A percentile compares a stretch with the other conserved stretches of the same genome.
These are phyloP conservation scores for Avena atlantica DNA, from an alignment of 176 grass and related monocot species.

Conservation along the genomic window DNA sequence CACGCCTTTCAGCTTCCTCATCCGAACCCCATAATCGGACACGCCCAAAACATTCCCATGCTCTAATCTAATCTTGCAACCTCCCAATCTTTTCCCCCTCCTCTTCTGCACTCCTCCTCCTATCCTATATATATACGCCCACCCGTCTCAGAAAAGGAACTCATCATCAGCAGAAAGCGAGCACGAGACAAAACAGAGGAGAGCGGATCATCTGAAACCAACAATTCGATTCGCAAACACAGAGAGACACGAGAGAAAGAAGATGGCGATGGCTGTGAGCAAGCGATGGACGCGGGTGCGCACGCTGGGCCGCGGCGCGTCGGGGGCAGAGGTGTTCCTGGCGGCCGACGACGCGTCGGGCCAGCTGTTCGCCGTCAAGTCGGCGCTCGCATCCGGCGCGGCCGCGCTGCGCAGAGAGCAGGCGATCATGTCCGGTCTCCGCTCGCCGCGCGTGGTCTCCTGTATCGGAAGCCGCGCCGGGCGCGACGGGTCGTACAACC, in stretches of 20 bases:
- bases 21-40: neutral
- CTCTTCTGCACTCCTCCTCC: too few species aligned
- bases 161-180: too few species aligned
- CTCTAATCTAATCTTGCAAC: constrained; percentile 39
- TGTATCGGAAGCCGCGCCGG: too few species aligned
- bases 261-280: neutral
- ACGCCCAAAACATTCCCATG: neutral
- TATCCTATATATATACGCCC: constrained; percentile 19
- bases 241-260: neutral
- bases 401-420: too few species aligned
- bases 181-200: neutral
- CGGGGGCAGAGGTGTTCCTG: constrained; percentile 62
- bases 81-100: too few species aligned
- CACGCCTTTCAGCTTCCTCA: constrained; percentile 6
- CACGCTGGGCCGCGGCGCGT: neutral
- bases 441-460: too few species aligned
- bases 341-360: constrained; percentile 41
- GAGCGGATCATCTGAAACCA: too few species aligned
- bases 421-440: too few species aligned
- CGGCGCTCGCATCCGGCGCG: too few species aligned
- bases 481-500: too few species aligned
- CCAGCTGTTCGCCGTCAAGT: constrained; percentile 67
- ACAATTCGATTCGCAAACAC: neutral
- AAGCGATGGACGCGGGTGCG: neutral
- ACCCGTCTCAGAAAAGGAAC: neutral